Evolutionary conservation across 2,329 filamentous ascomycete genomes (phyloP), one percentile per base, ranked within the genome.

Genomic region (Ophiobolus disseminans): DNA sequence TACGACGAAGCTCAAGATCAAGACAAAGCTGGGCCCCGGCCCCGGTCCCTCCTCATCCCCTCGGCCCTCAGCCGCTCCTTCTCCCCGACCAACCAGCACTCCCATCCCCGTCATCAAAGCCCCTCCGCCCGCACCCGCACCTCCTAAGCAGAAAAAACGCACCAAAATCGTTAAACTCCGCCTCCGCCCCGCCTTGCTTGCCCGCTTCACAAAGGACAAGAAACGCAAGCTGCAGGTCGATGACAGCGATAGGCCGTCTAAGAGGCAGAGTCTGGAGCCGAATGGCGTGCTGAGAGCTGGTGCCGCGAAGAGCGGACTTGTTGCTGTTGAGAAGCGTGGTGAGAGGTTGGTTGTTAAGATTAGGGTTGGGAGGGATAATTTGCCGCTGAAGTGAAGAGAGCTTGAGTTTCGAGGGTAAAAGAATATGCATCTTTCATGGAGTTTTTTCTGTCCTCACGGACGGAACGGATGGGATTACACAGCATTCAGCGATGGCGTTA

Each of bases 211-310:
- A 9, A 54, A 35, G 10, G 55, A 55, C 34, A 65, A 53, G 43
- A 64, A 64, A 42, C 62, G 67, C 23, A 70, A 63, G 50, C 42
- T 56, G 44, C 48, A 32, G 11, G 44, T 36, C 5, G 55, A 48
- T 4, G 53, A 60, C 7, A 59, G 60, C 3, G 56, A 62, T n/a
- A 36, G 62, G 8, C 61, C 66, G 3, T 44, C 48, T 10, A 71
- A 71, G 50, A 49, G 66, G 20, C 66, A 65, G 43, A 66, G 66
- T 41, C 45, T 58, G 2, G 66, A 68, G 32, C 57, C 65, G 16
- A 50, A 51, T 13, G 39, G 45, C 3, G 7, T 49, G 16, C 10
- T 47, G 16, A 60, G 58, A 3, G 1, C 9, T 26, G 55, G 60
- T 7, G 44, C 40, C 3, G 40, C 14, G 10, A 60, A 56, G 41